phyloP scores from a whole-genome alignment of 768 basidiomycete species.

The Hygrocybe coccinea region DNA sequence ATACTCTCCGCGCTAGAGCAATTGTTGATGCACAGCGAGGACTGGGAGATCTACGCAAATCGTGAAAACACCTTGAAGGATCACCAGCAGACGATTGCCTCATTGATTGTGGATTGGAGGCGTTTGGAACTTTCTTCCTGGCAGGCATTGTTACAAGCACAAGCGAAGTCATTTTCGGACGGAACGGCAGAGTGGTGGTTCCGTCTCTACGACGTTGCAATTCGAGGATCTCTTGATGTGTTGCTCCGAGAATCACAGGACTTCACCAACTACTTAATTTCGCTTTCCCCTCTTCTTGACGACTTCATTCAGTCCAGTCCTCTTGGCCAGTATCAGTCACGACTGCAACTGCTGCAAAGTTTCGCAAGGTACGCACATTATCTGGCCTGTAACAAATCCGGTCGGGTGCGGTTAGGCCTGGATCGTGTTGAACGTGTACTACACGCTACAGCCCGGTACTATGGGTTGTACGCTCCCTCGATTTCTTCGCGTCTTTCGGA shows the following conservation, averaged over 20 bases:
- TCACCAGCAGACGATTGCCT: constrained; percentile 60
- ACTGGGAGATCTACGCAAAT: constrained; percentile 97
- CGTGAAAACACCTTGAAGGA: constrained; percentile 73
- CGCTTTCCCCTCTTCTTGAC: constrained; percentile 72
- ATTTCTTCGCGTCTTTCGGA: constrained; percentile 46
- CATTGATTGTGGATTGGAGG: constrained; percentile 84
- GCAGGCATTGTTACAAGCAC: constrained; percentile 71
- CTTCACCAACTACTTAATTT: constrained; percentile 51
- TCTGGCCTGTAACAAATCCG: constrained; percentile 32
- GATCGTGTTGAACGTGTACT: constrained; percentile 55
- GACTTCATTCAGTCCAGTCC: constrained; percentile 70
- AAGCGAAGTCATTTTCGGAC: constrained; percentile 52
- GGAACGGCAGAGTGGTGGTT: constrained; percentile 76
- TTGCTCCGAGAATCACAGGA: constrained; percentile 35
- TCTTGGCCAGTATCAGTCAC: constrained; percentile 74
- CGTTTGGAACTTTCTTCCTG: constrained; percentile 85
- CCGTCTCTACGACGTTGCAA: constrained; percentile 72
- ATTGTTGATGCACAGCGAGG: constrained; percentile 78
- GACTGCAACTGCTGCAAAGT: constrained; percentile 62
- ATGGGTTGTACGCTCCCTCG: constrained; percentile 50
- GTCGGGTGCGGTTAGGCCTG: constrained; percentile 32
- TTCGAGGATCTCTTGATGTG: constrained; percentile 58
- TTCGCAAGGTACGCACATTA: constrained; percentile 53
- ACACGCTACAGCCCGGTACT: constrained; percentile 56
- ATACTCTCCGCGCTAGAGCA: constrained; percentile 80